Evolutionary conservation across 768 basidiomycete genomes (phyloP).

Genomic region (Russula ochroleuca): DNA sequence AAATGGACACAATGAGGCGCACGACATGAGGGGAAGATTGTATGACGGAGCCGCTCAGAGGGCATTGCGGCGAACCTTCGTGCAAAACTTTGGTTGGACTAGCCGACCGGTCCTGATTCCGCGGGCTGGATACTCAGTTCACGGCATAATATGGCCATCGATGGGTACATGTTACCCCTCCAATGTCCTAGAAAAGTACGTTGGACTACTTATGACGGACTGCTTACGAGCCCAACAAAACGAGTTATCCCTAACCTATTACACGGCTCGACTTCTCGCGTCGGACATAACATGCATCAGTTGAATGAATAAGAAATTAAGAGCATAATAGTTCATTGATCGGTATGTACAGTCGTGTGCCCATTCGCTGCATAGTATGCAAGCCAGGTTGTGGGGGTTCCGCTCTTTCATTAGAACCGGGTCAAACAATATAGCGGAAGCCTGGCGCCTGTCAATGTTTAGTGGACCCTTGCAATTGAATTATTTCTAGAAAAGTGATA

Average conservation of each 20-base stretch:
- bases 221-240: not conserved
- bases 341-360: not conserved
- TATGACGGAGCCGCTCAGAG: not conserved
- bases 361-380: not conserved
- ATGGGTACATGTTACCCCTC: not conserved
- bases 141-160: not conserved
- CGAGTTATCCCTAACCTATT: not conserved
- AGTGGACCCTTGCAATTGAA: not conserved
- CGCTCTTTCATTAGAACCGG: not conserved
- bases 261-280: not conserved
- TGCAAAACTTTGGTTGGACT: not conserved
- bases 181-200: not conserved
- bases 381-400: not conserved
- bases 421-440: constrained; percentile 52
- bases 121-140: not conserved
- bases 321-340: not conserved
- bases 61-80: not conserved
- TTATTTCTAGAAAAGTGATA: not conserved
- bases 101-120: not conserved
- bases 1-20: not conserved
- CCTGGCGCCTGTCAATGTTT: constrained; percentile 45
- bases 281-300: not conserved
- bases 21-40: not conserved
- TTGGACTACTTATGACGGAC: not conserved
- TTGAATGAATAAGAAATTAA: not conserved